Evolutionary conservation across 768 basidiomycete genomes (phyloP).

Genomic region (Mycena floridula): DNA sequence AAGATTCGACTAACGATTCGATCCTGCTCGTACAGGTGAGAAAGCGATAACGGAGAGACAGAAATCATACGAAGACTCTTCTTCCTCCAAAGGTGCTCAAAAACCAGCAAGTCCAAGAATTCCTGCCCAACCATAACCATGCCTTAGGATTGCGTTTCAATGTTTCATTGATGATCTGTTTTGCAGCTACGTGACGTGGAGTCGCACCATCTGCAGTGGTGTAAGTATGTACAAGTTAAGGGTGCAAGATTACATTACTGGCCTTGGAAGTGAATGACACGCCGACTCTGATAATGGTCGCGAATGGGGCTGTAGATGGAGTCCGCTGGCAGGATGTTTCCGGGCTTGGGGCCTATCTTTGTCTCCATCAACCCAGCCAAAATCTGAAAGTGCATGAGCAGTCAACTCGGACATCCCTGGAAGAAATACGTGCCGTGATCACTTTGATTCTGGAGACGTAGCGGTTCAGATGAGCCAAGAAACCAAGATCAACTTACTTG

Average conservation of each 20-base stretch:
- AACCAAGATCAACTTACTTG: constrained; percentile 7
- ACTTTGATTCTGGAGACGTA: constrained; percentile 7
- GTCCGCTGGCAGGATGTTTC: constrained; percentile 2
- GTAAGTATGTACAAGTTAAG: not conserved
- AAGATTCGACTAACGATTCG: constrained; percentile 6
- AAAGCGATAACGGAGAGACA: not conserved
- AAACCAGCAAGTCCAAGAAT: constrained; percentile 8
- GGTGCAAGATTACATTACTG: not conserved
- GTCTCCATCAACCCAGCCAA: constrained; percentile 8
- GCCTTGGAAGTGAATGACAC: constrained; percentile 6
- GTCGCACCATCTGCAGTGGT: constrained; percentile 3
- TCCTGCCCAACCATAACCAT: constrained; percentile 11
- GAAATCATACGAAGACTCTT: constrained; percentile 7
- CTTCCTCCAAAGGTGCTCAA: constrained; percentile 10
- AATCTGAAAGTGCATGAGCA: not conserved
- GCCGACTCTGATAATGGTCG: constrained; percentile 7
- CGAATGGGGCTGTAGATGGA: constrained; percentile 11
- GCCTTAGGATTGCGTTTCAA: constrained; percentile 6
- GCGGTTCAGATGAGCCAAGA: not conserved
- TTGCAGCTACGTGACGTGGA: constrained; percentile 7
- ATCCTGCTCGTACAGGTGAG: constrained; percentile 1
- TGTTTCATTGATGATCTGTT: constrained; percentile 6
- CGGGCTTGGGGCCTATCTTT: constrained; percentile 5
- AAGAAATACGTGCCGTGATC: constrained; percentile 3
- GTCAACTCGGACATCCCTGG: not conserved